Evolutionary conservation across 148 eudicot genomes (phyloP).

Genomic region (Nyssa sinensis): DNA sequence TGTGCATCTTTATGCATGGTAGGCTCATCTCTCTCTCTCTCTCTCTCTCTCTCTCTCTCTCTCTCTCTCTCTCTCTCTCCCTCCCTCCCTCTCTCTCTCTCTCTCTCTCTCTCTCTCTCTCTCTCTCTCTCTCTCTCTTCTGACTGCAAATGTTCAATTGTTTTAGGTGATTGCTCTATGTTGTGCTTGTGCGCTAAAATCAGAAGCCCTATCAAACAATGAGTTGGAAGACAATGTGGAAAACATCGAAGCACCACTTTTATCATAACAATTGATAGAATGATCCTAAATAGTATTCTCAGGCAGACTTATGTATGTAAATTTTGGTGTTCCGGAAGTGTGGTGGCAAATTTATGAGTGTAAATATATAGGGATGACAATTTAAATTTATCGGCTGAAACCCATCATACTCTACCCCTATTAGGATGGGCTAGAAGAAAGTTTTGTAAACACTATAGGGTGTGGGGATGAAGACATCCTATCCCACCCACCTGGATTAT

Average conservation of each 20-base stretch:
- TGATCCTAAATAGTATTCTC: background rate
- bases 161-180: conserved; percentile 52
- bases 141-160: background rate
- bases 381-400: no score
- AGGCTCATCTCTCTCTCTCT: conserved; percentile 13
- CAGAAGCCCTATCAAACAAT: conserved; percentile 38
- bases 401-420: no score
- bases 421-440: no score
- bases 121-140: no score
- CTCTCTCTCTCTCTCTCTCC: no score
- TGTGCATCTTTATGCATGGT: conserved; percentile 77
- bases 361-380: no score
- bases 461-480: no score
- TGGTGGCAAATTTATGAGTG: background rate
- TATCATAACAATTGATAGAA: conserved; percentile 17
- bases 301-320: background rate
- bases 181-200: conserved; percentile 48
- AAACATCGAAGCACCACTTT: conserved; percentile 36
- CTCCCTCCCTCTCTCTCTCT: conserved; percentile 1
- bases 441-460: no score
- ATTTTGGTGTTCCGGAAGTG: background rate
- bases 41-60: conserved; percentile 7
- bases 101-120: conserved; percentile 9
- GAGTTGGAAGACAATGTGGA: conserved; percentile 17
- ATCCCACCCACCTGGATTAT: no score